These are phyloP conservation scores for Myrica gale DNA, from an alignment of 306 rosid species.

Conservation along the genomic window DNA sequence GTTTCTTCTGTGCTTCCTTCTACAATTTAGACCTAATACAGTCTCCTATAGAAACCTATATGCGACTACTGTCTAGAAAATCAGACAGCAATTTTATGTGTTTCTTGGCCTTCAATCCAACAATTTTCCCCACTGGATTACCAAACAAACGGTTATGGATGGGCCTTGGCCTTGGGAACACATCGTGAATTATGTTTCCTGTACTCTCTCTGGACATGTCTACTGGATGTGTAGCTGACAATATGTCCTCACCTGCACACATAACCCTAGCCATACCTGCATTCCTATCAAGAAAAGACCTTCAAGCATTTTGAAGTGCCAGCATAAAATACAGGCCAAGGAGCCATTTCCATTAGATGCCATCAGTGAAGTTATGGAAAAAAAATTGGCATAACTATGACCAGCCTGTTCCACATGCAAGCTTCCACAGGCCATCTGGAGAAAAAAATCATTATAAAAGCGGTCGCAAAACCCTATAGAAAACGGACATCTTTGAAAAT, in stretches of 20 bases:
- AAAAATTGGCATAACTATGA: not conserved
- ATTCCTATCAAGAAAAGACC: not conserved
- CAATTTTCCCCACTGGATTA: not conserved
- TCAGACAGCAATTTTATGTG: not conserved
- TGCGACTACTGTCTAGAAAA: not conserved
- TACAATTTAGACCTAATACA: not conserved
- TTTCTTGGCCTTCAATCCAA: not conserved
- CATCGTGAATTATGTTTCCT: not conserved
- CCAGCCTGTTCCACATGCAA: not conserved
- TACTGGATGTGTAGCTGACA: not conserved
- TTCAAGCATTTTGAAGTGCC: not conserved
- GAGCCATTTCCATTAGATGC: not conserved
- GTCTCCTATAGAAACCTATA: not conserved
- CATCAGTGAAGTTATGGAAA: not conserved
- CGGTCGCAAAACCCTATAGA: not conserved
- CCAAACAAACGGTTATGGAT: too few species aligned
- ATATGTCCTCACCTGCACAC: not conserved
- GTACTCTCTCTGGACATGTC: not conserved
- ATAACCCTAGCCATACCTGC: not conserved
- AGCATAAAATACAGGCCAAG: not conserved
- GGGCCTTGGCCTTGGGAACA: too few species aligned
- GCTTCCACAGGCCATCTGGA: not conserved
- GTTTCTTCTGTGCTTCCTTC: not conserved
- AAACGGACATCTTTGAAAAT: not conserved
- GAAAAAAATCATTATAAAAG: not conserved